Evolutionary conservation across 225 moss, liverwort and hornwort genomes (phyloP).

Genomic region (Bryoerythrophyllum caledonicum): DNA sequence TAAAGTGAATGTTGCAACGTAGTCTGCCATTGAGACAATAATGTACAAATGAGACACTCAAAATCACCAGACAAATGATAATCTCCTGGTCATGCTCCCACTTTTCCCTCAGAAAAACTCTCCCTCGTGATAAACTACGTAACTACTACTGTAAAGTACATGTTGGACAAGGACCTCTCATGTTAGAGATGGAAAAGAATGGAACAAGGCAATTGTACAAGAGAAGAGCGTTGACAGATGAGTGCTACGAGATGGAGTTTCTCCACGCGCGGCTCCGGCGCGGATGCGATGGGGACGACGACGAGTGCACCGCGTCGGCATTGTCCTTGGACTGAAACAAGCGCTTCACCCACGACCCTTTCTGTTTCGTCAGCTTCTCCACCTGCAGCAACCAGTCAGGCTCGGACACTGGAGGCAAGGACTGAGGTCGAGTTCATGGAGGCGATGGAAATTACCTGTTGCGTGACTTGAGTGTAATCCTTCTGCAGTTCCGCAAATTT

Average conservation of each 20-base stretch:
- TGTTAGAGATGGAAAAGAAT: slow-evolving; percentile 31
- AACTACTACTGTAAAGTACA: slow-evolving; percentile 37
- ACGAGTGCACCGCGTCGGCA: background rate
- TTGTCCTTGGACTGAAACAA: slow-evolving; percentile 51
- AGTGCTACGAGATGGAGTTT: slow-evolving; percentile 56
- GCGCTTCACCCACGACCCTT: slow-evolving; percentile 59
- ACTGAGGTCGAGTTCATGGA: background rate
- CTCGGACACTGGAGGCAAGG: background rate
- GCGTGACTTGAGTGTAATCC: slow-evolving; percentile 74
- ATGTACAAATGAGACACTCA: slow-evolving; percentile 40
- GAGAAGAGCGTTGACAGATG: background rate
- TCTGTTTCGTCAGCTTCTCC: slow-evolving; percentile 78
- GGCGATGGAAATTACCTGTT: slow-evolving; percentile 39
- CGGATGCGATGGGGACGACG: slow-evolving; percentile 37
- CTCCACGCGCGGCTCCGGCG: slow-evolving; percentile 56
- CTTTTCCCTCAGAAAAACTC: slow-evolving; percentile 15
- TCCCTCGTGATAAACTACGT: no score
- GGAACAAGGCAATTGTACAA: slow-evolving; percentile 34
- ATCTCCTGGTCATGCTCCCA: slow-evolving; percentile 17
- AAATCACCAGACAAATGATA: slow-evolving; percentile 4
- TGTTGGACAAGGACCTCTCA: slow-evolving; percentile 24
- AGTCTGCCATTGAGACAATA: slow-evolving; percentile 38
- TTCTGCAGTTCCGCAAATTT: slow-evolving; percentile 83
- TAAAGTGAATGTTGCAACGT: slow-evolving; percentile 2
- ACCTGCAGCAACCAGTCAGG: slow-evolving; percentile 37